Base-by-base conservation (phyloP, 257 asterid species). In the Nicotiana benthamiana region DNA sequence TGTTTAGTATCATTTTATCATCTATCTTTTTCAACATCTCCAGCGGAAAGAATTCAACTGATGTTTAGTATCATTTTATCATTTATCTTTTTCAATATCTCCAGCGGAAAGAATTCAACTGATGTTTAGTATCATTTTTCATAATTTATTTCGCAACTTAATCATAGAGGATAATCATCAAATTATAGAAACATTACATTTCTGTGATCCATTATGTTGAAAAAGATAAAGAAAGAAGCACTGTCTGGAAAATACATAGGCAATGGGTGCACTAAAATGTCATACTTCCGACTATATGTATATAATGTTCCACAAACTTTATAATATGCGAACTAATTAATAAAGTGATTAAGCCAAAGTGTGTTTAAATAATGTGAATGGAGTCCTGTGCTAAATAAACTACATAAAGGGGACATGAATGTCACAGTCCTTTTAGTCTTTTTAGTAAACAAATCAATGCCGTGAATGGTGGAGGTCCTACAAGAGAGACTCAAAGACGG, bases 391-490 rank as follows among this genome's bases (percentile, higher is more conserved):
- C 1, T 34, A 65, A 30, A 64, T 40, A 54, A 54, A 54, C 11
- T 6, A 17, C 10, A 17, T 17, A 54, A 54, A 17, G 24, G 20
- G 6, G 64, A 2, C 28, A 59, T 18, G n/a, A 28, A 9, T 16
- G 30, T n/a, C n/a, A n/a, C n/a, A n/a, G n/a, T 26, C 27, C 27
- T 62, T 28, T 22, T 53, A 70, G 13, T 79, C 79, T 85, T 59
- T 36, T 36, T 10, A 36, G 27, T 66, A 40, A 70, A 70, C 3
- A 70, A 84, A 83, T 90, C 84, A 80, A 85, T 43, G 91, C 83
- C 96, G 93, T 82, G 85, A 90, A 80, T 90, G 91, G 82, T 85
- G 92, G 87, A 77, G 79, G 82, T 12, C 15, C 77, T 20, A 43
- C 36, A 3, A 12, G 12, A 68, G 40, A n/a, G 5, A 68, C 76